phyloP scores from a whole-genome alignment of 2,329 filamentous ascomycete species.

The Clonostachys rhizophaga region DNA sequence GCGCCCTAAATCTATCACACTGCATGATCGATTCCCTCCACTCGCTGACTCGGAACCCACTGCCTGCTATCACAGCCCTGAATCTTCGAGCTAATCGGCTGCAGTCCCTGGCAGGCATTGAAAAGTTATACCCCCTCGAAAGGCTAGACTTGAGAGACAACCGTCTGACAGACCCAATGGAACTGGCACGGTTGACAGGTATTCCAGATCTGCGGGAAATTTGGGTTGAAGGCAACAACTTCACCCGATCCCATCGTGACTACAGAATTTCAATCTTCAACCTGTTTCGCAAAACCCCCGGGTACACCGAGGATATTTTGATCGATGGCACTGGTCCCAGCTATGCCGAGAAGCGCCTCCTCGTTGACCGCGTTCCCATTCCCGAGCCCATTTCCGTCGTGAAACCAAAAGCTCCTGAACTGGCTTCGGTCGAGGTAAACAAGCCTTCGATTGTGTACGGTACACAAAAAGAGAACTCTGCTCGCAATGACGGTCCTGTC shows the following conservation, averaged over 20 bases:
- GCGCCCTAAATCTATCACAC: slow-evolving; percentile 87
- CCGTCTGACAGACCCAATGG: slow-evolving; percentile 81
- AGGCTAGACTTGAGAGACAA: slow-evolving; percentile 90
- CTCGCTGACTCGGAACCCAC: slow-evolving; percentile 76
- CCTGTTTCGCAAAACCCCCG: slow-evolving; percentile 83
- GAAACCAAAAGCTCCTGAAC: slow-evolving; percentile 60
- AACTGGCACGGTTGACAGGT: slow-evolving; percentile 82
- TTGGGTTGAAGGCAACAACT: slow-evolving; percentile 89
- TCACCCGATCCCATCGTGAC: slow-evolving; percentile 78
- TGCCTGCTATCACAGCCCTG: slow-evolving; percentile 89
- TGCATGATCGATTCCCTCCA: slow-evolving; percentile 97
- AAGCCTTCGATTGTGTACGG: slow-evolving; percentile 60
- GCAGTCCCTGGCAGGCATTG: slow-evolving; percentile 81
- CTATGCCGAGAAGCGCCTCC: slow-evolving; percentile 79
- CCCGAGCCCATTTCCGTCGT: slow-evolving; percentile 74
- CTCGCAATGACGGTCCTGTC: slow-evolving; percentile 55
- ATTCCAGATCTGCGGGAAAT: slow-evolving; percentile 91
- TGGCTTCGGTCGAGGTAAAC: slow-evolving; percentile 60
- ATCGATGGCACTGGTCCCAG: slow-evolving; percentile 81
- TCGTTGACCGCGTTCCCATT: slow-evolving; percentile 77
- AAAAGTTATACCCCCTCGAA: slow-evolving; percentile 83
- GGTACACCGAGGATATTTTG: slow-evolving; percentile 83
- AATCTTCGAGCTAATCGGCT: slow-evolving; percentile 89
- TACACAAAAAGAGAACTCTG: slow-evolving; percentile 39
- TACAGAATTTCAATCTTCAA: slow-evolving; percentile 95